Conservation (phyloP, 345 rosid species). For the Salix caprea region DNA sequence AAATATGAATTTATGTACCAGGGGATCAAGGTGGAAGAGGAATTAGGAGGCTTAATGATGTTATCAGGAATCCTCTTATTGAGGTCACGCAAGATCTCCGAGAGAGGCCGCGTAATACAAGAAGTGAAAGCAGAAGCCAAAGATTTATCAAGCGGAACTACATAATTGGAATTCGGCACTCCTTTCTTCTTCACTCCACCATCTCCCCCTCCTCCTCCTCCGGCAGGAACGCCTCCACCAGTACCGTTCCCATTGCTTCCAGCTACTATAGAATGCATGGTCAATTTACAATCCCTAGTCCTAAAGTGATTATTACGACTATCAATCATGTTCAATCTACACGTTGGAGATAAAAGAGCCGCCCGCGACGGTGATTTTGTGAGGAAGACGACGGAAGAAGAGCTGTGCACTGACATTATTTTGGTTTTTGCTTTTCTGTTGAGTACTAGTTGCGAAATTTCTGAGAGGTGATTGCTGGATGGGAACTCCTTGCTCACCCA, state of each 20-base stretch:
- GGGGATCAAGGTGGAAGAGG: conserved; percentile 55
- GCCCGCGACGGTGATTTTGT: not conserved
- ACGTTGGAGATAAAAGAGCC: not conserved
- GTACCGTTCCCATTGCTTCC: conserved; percentile 1
- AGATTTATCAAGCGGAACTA: conserved; percentile 81
- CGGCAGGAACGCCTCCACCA: conserved; percentile 16
- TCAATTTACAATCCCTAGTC: not conserved
- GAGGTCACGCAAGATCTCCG: conserved; percentile 94
- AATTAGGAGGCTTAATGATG: conserved; percentile 49
- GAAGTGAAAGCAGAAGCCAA: conserved; percentile 55
- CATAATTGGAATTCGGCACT: conserved; percentile 85
- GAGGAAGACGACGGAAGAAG: not conserved
- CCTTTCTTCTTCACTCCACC: conserved; percentile 43
- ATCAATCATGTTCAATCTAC: not conserved
- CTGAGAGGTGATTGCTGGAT: not conserved
- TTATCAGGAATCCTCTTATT: conserved; percentile 92
- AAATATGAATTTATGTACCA: conserved; percentile 40
- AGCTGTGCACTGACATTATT: not conserved
- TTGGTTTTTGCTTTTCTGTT: not conserved
- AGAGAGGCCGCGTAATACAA: conserved; percentile 80
- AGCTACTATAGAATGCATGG: not conserved
- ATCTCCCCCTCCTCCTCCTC: conserved; percentile 24
- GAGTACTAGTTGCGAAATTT: not conserved
- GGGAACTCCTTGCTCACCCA: not conserved
- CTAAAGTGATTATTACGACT: not conserved